phyloP scores from a whole-genome alignment of 768 basidiomycete genomes.

The Gymnopilus dilepis region DNA sequence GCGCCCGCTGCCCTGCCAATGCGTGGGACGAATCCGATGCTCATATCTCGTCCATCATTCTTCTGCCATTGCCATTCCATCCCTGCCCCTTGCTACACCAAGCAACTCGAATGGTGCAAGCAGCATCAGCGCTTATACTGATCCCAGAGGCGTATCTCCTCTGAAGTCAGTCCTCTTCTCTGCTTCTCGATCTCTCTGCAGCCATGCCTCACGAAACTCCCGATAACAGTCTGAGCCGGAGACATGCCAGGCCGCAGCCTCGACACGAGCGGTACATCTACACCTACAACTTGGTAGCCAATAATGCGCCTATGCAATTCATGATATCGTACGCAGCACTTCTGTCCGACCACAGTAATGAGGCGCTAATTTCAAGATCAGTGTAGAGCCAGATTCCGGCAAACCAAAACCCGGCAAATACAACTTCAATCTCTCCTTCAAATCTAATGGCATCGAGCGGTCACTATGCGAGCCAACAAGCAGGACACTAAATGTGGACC shows the following conservation, averaged over 20 bases:
- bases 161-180: conserved; percentile 27
- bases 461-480: conserved; percentile 52
- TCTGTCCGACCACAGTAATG: neutral
- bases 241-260: conserved; percentile 29
- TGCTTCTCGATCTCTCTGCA: neutral
- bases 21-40: conserved; percentile 26
- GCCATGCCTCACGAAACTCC: conserved; percentile 15
- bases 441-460: conserved; percentile 60
- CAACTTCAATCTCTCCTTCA: conserved; percentile 58
- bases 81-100: conserved; percentile 13
- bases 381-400: conserved; percentile 51
- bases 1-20: conserved; percentile 17
- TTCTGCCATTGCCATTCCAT: neutral
- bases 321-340: conserved; percentile 52
- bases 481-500: conserved; percentile 56
- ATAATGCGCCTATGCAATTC: conserved; percentile 51
- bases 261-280: conserved; percentile 55
- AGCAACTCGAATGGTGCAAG: conserved; percentile 36
- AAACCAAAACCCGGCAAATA: conserved; percentile 51
- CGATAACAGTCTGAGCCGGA: conserved; percentile 24
- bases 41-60: conserved; percentile 18
- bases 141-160: conserved; percentile 21
- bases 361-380: conserved; percentile 3
- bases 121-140: conserved; percentile 25
- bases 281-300: conserved; percentile 53